phyloP scores from a whole-genome alignment of 2,329 filamentous ascomycete genomes.

The Alternaria sp. region DNA sequence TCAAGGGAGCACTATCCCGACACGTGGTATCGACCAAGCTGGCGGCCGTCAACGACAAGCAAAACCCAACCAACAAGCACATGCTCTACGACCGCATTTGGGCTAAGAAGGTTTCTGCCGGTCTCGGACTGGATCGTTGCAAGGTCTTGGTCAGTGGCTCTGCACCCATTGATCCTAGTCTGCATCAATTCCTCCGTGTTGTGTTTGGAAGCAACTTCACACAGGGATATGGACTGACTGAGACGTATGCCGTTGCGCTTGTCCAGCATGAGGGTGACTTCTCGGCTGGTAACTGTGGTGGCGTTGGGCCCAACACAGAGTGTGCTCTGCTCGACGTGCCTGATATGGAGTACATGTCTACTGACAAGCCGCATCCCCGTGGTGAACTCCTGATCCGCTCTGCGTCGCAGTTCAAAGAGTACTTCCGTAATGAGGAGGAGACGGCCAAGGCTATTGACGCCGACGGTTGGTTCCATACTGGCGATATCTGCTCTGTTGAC shows the following conservation, averaged over 20 bases:
- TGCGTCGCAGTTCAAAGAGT: conserved; percentile 81
- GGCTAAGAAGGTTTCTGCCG: conserved; percentile 85
- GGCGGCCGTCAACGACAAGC: conserved; percentile 75
- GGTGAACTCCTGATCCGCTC: conserved; percentile 89
- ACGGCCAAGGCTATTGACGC: conserved; percentile 82
- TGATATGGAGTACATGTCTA: conserved; percentile 90
- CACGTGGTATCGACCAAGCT: conserved; percentile 83
- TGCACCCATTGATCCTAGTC: conserved; percentile 85
- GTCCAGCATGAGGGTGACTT: conserved; percentile 77
- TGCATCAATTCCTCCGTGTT: conserved; percentile 88
- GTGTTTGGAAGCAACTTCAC: conserved; percentile 80
- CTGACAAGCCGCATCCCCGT: conserved; percentile 88
- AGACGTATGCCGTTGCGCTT: conserved; percentile 82
- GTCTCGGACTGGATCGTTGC: conserved; percentile 79
- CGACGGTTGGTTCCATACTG: conserved; percentile 97
- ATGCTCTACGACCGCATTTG: conserved; percentile 86
- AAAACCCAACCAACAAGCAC: conserved; percentile 80
- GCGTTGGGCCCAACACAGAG: conserved; percentile 73
- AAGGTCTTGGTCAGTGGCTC: conserved; percentile 85
- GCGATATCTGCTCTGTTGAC: conserved; percentile 89
- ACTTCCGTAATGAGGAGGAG: conserved; percentile 90
- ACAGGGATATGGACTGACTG: conserved; percentile 94
- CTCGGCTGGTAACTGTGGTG: conserved; percentile 82
- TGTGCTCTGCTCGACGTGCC: conserved; percentile 85
- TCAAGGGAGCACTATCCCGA: conserved; percentile 82